Evolutionary conservation across 192 early-diverging fungal species (phyloP), one percentile per base, ranked within the genome.

Genomic region (Backusella westeae): DNA sequence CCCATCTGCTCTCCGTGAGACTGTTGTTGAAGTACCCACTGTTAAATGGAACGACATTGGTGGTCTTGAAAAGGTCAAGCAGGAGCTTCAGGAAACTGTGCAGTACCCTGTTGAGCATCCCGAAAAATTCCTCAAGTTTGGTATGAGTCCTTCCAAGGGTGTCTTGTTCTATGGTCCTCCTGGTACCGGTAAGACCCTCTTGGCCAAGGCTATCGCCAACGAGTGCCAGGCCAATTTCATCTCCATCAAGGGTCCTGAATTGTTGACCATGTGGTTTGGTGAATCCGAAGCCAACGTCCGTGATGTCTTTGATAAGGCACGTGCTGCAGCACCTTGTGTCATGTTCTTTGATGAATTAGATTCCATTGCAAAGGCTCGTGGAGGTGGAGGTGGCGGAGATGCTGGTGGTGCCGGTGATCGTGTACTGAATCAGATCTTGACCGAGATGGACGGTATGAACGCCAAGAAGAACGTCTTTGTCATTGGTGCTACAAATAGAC

Each of bases 281-380:
- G 98, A 99, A 84, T 98, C 96, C 8, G 98, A 99, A 83, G 96
- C 97, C 75, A 98, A 98, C 78, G 98, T 98, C 49, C 96, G 98
- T 70, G 96, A 98, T 84, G 97, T 99, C 44, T 99, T 99, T 88
- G 97, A 98, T 87, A 97, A 98, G 89, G 98, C 97, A 19, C 92
- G 97, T 74, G 95, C 97, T 4, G 97, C 97, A 36, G 94, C 97
- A 12, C 98, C 98, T 36, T 99, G 98, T 85, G 98, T 99, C 35
- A 96, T 99, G 96, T 99, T 99, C 95, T 99, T 99, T 90, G 98
- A 99, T 75, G 98, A 99, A 87, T 85, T 99, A 80, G 98, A 99
- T 86, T 97, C 96, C 39, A 92, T 98, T 80, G 97, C 97, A 81
- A 98, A 98, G 87, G 91, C 96, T 23, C 95, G 98, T 83, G 98